These are phyloP conservation scores for Abortiporus biennis DNA, from an alignment of 1,284 basidiomycete genomes.

Conservation along the genomic window DNA sequence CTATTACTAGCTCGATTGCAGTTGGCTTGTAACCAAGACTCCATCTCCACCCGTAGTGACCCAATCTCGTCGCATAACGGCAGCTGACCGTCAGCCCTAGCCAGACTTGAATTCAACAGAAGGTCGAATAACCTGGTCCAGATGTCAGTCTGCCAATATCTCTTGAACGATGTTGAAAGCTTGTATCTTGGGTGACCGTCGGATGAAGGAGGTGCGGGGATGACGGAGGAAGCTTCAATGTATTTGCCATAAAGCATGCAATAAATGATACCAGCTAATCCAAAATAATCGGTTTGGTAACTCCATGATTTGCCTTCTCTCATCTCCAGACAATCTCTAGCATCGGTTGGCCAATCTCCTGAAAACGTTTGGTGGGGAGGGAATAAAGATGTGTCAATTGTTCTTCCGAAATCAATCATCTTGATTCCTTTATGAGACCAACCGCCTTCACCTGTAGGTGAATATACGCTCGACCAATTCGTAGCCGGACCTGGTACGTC, in stretches of 20 bases:
- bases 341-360: conserved; percentile 86
- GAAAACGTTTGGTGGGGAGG: conserved; percentile 75
- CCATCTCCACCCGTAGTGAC: conserved; percentile 73
- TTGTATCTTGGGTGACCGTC: conserved; percentile 41
- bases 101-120: conserved; percentile 73
- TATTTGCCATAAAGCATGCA: conserved; percentile 97
- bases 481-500: conserved; percentile 67
- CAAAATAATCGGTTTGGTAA: conserved; percentile 94
- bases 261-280: conserved; percentile 88
- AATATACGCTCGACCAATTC: conserved; percentile 74
- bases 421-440: conserved; percentile 89
- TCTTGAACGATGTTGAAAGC: conserved; percentile 76
- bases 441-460: conserved; percentile 70
- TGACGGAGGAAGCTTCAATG: conserved; percentile 67
- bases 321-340: conserved; percentile 88
- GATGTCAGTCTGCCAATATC: conserved; percentile 93
- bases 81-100: conserved; percentile 47
- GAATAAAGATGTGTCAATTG: conserved; percentile 83
- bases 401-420: conserved; percentile 95
- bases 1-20: conserved; percentile 86
- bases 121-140: conserved; percentile 86
- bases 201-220: conserved; percentile 27
- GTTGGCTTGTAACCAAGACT: conserved; percentile 76
- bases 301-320: conserved; percentile 83
- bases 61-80: conserved; percentile 71